Evolutionary conservation across 441 rosid genomes (phyloP).

Genomic region (Adansonia gregorii): DNA sequence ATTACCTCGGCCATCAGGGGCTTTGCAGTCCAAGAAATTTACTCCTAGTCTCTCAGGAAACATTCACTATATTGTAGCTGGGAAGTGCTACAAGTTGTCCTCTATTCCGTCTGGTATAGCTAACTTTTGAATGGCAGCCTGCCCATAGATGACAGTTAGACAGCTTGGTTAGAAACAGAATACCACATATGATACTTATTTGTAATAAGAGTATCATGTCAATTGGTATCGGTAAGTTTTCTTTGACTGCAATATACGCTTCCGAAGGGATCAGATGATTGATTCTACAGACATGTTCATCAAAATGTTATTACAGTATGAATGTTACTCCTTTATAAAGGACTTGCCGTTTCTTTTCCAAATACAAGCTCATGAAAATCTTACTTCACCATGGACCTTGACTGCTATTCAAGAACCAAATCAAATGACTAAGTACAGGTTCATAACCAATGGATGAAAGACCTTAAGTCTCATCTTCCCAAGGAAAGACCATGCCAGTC

Average conservation of each 20-base stretch:
- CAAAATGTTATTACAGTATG: neutral
- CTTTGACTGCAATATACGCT: neutral
- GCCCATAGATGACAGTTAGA: conserved; percentile 25
- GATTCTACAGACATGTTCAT: conserved; percentile 8
- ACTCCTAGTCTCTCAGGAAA: neutral
- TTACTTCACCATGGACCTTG: neutral
- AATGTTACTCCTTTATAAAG: neutral
- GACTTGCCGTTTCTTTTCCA: neutral
- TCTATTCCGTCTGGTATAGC: conserved; percentile 51
- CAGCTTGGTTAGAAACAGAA: conserved; percentile 17
- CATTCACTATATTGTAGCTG: neutral
- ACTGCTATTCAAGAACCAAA: neutral
- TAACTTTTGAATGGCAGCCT: conserved; percentile 62
- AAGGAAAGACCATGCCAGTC: neutral
- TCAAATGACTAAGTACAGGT: neutral
- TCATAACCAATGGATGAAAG: neutral
- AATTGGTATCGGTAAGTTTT: neutral
- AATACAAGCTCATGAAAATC: neutral
- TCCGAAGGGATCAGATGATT: conserved; percentile 4
- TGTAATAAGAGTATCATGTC: neutral
- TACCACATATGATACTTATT: neutral
- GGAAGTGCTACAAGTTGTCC: conserved; percentile 40
- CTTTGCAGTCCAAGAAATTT: neutral
- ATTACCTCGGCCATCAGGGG: neutral
- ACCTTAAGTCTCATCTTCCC: conserved; percentile 11